Evolutionary conservation across 2,329 filamentous ascomycete species (phyloP).

Genomic region (Grosmannia clavigera): DNA sequence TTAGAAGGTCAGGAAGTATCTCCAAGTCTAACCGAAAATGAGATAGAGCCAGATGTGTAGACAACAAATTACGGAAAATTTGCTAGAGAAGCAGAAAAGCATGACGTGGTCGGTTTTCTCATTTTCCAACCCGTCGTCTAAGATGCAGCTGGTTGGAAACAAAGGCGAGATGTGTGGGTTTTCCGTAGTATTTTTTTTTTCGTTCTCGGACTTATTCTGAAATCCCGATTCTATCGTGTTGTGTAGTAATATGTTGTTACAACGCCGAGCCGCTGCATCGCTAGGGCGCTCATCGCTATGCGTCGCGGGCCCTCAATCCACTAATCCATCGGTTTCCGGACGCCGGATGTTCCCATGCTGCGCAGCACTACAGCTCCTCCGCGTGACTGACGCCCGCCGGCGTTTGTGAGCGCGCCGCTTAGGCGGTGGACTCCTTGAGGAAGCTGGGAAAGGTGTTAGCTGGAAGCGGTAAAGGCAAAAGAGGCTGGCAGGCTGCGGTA

Average conservation of each 20-base stretch:
- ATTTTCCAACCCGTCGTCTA: neutral
- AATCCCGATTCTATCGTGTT: neutral
- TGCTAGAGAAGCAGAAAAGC: neutral
- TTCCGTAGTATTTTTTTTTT: neutral
- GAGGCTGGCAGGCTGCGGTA: neutral
- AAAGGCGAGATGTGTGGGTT: neutral
- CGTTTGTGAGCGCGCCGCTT: constrained; percentile 17
- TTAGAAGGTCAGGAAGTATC: neutral
- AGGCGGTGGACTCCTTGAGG: constrained; percentile 58
- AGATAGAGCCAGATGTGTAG: neutral
- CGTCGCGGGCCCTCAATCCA: neutral
- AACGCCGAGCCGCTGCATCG: neutral
- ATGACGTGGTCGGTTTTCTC: neutral
- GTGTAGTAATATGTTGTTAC: neutral
- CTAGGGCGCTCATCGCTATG: neutral
- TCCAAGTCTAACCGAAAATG: neutral
- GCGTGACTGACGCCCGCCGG: neutral
- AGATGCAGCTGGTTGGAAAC: neutral
- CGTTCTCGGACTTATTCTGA: neutral
- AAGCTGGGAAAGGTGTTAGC: constrained; percentile 29
- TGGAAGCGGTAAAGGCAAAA: neutral
- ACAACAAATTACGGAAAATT: neutral
- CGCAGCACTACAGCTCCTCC: neutral
- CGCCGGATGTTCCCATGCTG: neutral
- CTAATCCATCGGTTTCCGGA: neutral